These are phyloP conservation scores for Eimeria acervulina DNA, from an alignment of 169 alveolate species.

Conservation along the genomic window DNA sequence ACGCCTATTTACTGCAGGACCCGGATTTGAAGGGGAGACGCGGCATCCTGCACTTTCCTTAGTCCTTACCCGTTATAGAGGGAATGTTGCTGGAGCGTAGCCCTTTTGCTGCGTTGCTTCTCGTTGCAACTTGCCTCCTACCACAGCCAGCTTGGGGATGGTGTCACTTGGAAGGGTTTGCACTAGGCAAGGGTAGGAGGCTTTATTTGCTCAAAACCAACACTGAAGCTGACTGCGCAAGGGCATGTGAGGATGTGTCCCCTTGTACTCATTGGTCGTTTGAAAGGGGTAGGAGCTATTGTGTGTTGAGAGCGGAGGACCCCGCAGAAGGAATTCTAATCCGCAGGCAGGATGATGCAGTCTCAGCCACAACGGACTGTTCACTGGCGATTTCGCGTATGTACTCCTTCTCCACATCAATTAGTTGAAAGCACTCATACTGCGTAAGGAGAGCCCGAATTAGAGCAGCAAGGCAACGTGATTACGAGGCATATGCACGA, in stretches of 20 bases:
- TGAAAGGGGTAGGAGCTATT: conserved; percentile 41
- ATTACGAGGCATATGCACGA: background rate
- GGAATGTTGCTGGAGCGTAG: background rate
- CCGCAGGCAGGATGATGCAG: conserved; percentile 50
- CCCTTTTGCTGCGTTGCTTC: background rate
- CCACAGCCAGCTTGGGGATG: conserved; percentile 3
- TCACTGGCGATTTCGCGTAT: conserved; percentile 28
- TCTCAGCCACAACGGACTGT: conserved; percentile 50
- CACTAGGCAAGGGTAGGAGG: conserved; percentile 60
- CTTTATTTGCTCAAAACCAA: conserved; percentile 33
- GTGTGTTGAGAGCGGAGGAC: conserved; percentile 25
- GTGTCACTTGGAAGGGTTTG: conserved; percentile 53
- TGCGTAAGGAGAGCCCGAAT: background rate
- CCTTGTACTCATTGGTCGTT: conserved; percentile 69
- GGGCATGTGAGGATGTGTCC: background rate
- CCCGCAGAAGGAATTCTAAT: background rate
- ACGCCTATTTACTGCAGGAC: background rate
- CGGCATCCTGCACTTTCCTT: background rate
- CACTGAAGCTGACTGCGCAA: conserved; percentile 3
- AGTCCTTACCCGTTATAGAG: background rate
- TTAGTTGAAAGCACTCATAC: background rate
- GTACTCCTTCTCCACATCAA: conserved; percentile 24
- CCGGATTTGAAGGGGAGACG: background rate
- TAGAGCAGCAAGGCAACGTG: background rate
- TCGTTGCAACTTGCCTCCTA: background rate